Conservation (phyloP, 768 basidiomycete genomes). For the Termitomyces sp. region DNA sequence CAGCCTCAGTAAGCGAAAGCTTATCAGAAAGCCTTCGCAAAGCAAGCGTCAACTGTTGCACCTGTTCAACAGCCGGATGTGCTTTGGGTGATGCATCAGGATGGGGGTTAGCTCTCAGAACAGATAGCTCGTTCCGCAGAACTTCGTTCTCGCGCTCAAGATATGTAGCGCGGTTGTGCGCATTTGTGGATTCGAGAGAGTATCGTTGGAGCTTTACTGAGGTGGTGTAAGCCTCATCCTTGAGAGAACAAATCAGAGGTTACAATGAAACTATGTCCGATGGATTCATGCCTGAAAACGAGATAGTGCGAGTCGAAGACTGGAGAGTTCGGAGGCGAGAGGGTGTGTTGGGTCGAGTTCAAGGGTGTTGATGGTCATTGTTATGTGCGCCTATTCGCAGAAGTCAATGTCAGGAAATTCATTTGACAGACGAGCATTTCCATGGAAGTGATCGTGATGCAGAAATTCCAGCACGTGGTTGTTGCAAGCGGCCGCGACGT, state of each 20-base stretch:
- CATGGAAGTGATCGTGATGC: neutral
- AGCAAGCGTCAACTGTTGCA: slow-evolving; percentile 57
- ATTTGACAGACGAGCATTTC: neutral
- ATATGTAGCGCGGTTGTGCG: slow-evolving; percentile 37
- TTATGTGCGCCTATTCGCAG: neutral
- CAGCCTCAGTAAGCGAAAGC: slow-evolving; percentile 53
- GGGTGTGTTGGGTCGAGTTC: slow-evolving; percentile 33
- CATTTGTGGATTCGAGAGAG: slow-evolving; percentile 45
- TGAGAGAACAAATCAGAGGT: slow-evolving; percentile 10
- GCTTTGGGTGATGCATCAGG: slow-evolving; percentile 21
- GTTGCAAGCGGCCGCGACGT: too few species aligned
- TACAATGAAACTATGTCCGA: slow-evolving; percentile 5
- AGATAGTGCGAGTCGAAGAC: slow-evolving; percentile 37
- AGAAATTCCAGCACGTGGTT: neutral
- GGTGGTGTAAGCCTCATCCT: slow-evolving; percentile 70
- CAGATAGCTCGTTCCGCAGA: slow-evolving; percentile 47
- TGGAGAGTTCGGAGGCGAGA: slow-evolving; percentile 37
- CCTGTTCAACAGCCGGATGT: slow-evolving; percentile 24
- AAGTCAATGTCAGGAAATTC: neutral
- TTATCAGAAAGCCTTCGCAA: slow-evolving; percentile 66
- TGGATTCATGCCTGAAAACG: slow-evolving; percentile 40
- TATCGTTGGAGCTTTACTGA: slow-evolving; percentile 63
- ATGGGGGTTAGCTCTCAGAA: slow-evolving; percentile 51
- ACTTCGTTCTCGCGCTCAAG: slow-evolving; percentile 57
- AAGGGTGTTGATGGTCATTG: slow-evolving; percentile 1